Conservation (phyloP, 2,329 filamentous ascomycete genomes). For the Penicillium brasilianum region DNA sequence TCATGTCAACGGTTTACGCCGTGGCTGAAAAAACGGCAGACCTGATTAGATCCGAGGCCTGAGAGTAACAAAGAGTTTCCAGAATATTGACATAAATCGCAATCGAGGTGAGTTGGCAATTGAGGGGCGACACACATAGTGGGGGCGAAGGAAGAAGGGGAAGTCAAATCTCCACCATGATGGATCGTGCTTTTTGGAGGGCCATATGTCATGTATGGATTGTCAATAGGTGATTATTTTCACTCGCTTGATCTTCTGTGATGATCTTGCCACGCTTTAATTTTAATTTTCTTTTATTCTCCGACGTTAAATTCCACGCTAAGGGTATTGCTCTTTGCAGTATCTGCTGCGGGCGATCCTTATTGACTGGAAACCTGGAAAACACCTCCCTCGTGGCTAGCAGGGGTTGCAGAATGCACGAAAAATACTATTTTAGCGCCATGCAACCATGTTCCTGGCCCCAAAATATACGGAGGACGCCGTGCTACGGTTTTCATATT, state of each 20-base stretch:
- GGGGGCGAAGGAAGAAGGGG: background rate
- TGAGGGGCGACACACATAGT: background rate
- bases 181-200: background rate
- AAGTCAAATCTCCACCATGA: constrained; percentile 3
- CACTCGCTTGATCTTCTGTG: background rate
- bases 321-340: background rate
- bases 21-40: constrained; percentile 40
- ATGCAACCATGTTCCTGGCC: background rate
- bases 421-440: background rate
- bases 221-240: background rate
- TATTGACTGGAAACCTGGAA: background rate
- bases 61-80: background rate
- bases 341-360: background rate
- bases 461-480: background rate
- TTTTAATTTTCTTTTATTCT: background rate
- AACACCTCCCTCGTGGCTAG: background rate
- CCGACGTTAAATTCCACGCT: background rate
- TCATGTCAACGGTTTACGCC: constrained; percentile 43
- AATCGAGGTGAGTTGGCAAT: constrained; percentile 1
- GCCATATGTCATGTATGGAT: background rate
- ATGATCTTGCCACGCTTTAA: background rate
- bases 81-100: background rate
- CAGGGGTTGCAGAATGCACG: background rate
- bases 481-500: background rate
- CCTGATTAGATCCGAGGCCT: constrained; percentile 21